Conservation (phyloP, 768 basidiomycete species). For the Suillus plorans region DNA sequence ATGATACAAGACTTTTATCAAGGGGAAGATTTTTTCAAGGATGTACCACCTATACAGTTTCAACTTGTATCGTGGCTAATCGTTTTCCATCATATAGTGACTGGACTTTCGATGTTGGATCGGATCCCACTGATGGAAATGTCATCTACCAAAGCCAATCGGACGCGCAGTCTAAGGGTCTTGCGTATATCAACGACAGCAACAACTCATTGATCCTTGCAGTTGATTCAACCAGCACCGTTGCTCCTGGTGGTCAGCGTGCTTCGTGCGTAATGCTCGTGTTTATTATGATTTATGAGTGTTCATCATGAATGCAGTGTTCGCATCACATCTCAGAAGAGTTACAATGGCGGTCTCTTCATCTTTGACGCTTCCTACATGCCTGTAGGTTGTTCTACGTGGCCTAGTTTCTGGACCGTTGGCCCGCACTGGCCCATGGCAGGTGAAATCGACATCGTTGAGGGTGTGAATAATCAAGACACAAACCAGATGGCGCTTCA, state of each 20-base stretch:
- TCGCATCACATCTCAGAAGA: too few relatives aligned
- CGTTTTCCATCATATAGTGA: conserved; percentile 36
- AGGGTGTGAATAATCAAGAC: conserved; percentile 62
- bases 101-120: conserved; percentile 63
- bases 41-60: conserved; percentile 16
- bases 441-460: conserved; percentile 74
- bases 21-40: conserved; percentile 65
- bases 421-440: conserved; percentile 51
- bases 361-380: conserved; percentile 69
- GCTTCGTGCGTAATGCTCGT: conserved; percentile 39
- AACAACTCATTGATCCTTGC: conserved; percentile 59
- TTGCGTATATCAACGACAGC: conserved; percentile 59
- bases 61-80: background rate
- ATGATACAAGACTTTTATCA: conserved; percentile 39
- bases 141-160: conserved; percentile 56
- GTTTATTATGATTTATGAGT: too few relatives aligned
- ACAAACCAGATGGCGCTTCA: conserved; percentile 70
- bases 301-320: too few relatives aligned
- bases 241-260: conserved; percentile 53
- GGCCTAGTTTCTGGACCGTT: conserved; percentile 60
- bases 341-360: conserved; percentile 64
- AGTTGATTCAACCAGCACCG: conserved; percentile 54
- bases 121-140: conserved; percentile 70
- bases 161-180: conserved; percentile 48
- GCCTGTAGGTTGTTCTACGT: conserved; percentile 67